Conservation (phyloP, 2,329 filamentous ascomycete species). For the Colletotrichum camelliae region DNA sequence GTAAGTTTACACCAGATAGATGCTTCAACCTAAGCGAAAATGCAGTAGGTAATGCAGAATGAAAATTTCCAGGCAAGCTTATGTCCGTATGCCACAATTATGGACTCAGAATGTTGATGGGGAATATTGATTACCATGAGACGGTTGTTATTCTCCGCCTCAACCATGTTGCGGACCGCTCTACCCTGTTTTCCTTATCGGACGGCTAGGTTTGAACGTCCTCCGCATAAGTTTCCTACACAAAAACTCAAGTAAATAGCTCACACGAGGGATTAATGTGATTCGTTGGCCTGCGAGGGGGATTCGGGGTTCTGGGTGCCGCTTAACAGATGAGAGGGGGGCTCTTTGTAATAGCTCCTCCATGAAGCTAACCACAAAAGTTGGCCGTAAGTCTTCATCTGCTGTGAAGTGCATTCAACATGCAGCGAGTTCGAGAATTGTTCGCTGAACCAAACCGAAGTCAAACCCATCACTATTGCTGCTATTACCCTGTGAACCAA, state of each 20-base stretch:
- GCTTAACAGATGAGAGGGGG: neutral
- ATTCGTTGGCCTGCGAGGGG: neutral
- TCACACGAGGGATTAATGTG: neutral
- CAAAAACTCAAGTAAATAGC: neutral
- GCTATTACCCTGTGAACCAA: neutral
- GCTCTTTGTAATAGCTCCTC: neutral
- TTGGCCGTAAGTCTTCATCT: neutral
- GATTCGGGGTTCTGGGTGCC: neutral
- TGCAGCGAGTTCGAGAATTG: neutral
- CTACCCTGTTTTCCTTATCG: neutral
- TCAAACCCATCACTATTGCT: neutral
- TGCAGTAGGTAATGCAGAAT: neutral
- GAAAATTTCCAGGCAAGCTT: neutral
- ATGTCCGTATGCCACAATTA: neutral
- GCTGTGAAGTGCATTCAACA: neutral
- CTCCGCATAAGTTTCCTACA: neutral
- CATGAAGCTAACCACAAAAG: neutral
- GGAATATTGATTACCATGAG: neutral
- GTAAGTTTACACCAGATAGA: neutral
- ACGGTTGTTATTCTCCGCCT: neutral
- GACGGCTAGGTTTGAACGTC: neutral
- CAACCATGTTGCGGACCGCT: neutral
- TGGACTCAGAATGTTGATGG: neutral
- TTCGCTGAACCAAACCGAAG: neutral
- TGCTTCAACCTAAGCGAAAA: neutral